Evolutionary conservation across 2,329 filamentous ascomycete genomes (phyloP).

Genomic region (Hypocrella siamensis): DNA sequence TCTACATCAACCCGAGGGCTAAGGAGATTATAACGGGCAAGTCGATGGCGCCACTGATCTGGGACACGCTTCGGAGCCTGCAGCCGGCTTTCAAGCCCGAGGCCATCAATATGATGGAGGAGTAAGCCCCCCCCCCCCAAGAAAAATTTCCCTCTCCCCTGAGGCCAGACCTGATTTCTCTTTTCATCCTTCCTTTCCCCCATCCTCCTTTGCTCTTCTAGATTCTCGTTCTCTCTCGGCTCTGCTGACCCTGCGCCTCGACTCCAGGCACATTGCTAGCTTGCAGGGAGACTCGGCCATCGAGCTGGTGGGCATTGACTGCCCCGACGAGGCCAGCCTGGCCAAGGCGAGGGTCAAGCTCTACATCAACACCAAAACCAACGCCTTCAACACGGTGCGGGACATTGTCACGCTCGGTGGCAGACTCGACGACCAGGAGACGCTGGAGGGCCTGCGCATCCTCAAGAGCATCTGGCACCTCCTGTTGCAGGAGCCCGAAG

Average conservation of each 20-base stretch:
- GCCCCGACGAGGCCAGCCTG: constrained; percentile 3
- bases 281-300: not conserved
- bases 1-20: constrained; percentile 4
- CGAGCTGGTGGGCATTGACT: constrained; percentile 5
- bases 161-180: not conserved
- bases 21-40: constrained; percentile 4
- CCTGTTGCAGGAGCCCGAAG: constrained; percentile 5
- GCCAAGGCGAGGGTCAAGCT: constrained; percentile 5
- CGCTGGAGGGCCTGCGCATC: constrained; percentile 1
- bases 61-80: constrained; percentile 1
- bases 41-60: not conserved
- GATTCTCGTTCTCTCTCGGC: too few relatives aligned
- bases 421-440: constrained; percentile 3
- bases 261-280: constrained; percentile 3
- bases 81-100: constrained; percentile 3
- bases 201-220: too few relatives aligned
- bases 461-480: constrained; percentile 6
- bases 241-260: too few relatives aligned
- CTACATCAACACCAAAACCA: constrained; percentile 4
- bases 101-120: constrained; percentile 3
- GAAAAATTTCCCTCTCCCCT: too few relatives aligned
- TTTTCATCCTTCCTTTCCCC: not conserved
- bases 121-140: constrained; percentile 2
- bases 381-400: constrained; percentile 5
- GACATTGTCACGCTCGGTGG: constrained; percentile 5